These are phyloP conservation scores for Wickerhamiella brachini DNA, from an alignment of 805 yeast genomes.

Conservation along the genomic window DNA sequence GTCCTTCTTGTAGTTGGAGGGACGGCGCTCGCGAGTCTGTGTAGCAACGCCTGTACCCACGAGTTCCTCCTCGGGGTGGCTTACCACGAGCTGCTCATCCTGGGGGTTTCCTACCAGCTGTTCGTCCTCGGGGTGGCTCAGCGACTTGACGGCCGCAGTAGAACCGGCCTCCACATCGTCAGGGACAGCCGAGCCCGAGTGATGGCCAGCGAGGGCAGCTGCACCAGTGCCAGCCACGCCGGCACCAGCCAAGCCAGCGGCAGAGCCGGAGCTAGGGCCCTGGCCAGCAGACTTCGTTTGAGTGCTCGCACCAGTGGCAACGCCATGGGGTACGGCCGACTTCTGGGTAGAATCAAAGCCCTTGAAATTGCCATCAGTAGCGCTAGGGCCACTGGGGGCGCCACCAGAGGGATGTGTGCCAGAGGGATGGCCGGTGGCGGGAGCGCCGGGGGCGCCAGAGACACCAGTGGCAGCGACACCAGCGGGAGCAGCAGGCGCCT, in stretches of 20 bases:
- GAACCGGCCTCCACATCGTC: not conserved
- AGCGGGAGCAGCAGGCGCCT: not conserved
- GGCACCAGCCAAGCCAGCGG: no score
- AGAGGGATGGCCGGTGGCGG: no score
- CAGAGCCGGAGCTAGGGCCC: no score
- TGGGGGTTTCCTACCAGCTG: no score
- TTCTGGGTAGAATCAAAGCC: no score
- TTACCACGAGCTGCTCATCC: not conserved
- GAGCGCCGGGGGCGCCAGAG: not conserved
- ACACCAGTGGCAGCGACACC: not conserved
- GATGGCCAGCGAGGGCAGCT: constrained; percentile 1
- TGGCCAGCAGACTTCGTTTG: no score
- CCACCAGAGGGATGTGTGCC: no score
- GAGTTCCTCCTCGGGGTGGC: not conserved
- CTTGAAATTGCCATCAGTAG: no score
- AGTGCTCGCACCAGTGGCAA: no score
- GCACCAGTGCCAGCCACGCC: not conserved
- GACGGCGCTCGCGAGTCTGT: not conserved
- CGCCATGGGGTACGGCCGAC: no score
- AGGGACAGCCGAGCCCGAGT: not conserved
- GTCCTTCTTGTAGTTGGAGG: constrained; percentile 1
- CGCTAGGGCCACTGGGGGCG: no score
- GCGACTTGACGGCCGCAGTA: constrained; percentile 2
- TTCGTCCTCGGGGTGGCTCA: not conserved
- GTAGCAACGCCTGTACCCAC: not conserved